A percentile compares a stretch with the other conserved stretches of the same genome.
Evolutionary conservation across 148 eudicot species (phyloP).

Genomic region (Spergularia marina): DNA sequence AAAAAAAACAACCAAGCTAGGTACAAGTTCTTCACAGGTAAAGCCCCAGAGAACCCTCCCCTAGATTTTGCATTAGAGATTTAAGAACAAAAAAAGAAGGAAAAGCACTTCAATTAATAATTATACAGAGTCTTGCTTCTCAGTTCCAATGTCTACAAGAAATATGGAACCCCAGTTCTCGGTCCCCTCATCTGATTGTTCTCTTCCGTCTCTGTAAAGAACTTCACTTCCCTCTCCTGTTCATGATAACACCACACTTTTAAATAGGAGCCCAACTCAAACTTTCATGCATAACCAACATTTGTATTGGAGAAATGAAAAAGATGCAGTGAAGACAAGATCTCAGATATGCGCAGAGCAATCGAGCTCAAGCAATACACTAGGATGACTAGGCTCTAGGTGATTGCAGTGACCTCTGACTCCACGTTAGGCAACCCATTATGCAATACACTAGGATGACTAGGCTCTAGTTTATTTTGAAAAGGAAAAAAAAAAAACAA

Average conservation of each 20-base stretch:
- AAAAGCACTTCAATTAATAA: slow-evolving; percentile 29
- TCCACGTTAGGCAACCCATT: too few species aligned
- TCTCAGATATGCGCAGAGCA: neutral
- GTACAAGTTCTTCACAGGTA: too few species aligned
- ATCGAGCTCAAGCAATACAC: neutral
- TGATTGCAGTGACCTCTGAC: too few species aligned
- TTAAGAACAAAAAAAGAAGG: neutral
- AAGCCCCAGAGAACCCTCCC: too few species aligned
- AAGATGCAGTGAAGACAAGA: neutral
- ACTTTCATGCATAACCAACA: neutral
- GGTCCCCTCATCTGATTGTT: slow-evolving; percentile 99
- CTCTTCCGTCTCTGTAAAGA: slow-evolving; percentile 97
- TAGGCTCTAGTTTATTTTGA: too few species aligned
- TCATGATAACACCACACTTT: slow-evolving; percentile 12
- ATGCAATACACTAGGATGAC: too few species aligned
- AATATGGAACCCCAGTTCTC: slow-evolving; percentile 96
- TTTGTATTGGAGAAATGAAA: neutral
- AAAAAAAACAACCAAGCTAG: too few species aligned
- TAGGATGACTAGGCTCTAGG: neutral
- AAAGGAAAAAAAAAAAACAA: too few species aligned
- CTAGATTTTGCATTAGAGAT: slow-evolving; percentile 15
- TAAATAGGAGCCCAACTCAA: neutral
- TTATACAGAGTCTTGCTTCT: slow-evolving; percentile 30
- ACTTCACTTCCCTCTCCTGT: slow-evolving; percentile 98
- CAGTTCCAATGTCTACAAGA: slow-evolving; percentile 50